These are phyloP conservation scores for Fusarium palustre DNA, from an alignment of 2,329 filamentous ascomycete species.

Conservation along the genomic window DNA sequence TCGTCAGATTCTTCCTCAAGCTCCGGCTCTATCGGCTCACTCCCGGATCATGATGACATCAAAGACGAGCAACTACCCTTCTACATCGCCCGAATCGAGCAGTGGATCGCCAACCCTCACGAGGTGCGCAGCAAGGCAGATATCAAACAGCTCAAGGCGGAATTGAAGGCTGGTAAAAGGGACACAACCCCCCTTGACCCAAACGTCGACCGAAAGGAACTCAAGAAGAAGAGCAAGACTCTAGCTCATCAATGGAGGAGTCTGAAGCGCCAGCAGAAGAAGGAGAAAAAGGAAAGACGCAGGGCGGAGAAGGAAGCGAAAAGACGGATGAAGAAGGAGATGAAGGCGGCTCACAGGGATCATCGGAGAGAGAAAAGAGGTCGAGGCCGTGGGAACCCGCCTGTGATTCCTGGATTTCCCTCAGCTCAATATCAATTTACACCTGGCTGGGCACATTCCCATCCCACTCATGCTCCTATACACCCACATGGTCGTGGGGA, in stretches of 20 bases:
- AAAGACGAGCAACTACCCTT: conserved; percentile 61
- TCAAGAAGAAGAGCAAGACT: conserved; percentile 59
- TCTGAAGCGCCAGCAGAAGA: conserved; percentile 50
- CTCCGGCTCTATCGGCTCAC: conserved; percentile 60
- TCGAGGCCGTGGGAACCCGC: conserved; percentile 19
- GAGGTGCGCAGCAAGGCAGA: conserved; percentile 61
- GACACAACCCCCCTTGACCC: conserved; percentile 36
- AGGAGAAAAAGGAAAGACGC: conserved; percentile 48
- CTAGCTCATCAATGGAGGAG: conserved; percentile 58
- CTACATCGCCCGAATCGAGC: conserved; percentile 57
- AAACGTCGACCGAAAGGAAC: conserved; percentile 47
- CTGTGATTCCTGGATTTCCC: conserved; percentile 10
- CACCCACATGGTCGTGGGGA: conserved; percentile 11
- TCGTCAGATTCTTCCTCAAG: conserved; percentile 50
- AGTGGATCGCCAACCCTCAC: conserved; percentile 64
- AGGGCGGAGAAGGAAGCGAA: conserved; percentile 51
- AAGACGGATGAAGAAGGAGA: conserved; percentile 49
- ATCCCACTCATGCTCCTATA: neutral
- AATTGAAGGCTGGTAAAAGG: conserved; percentile 55
- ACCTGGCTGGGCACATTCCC: neutral
- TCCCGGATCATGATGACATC: conserved; percentile 66
- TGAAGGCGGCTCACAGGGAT: conserved; percentile 49
- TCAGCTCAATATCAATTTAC: neutral
- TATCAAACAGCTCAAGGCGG: conserved; percentile 55
- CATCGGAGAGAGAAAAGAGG: conserved; percentile 42